phyloP scores from a whole-genome alignment of 768 basidiomycete species.

The Boletus patriciae region DNA sequence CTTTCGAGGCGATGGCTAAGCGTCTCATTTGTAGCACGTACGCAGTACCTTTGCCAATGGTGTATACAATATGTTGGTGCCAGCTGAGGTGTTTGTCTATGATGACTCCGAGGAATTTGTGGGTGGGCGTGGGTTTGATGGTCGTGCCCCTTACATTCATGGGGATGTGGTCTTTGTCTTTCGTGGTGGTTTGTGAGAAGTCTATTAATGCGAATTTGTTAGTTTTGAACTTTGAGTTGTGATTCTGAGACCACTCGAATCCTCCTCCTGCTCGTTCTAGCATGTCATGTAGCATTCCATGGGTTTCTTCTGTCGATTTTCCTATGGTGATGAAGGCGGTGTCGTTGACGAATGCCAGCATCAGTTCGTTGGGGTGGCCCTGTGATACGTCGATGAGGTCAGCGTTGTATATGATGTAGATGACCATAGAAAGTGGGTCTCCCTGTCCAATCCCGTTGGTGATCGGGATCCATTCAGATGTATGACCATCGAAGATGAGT shows the following conservation, averaged over 20 bases:
- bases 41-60: too few relatives aligned
- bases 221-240: slow-evolving; percentile 27
- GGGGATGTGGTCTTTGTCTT: too few relatives aligned
- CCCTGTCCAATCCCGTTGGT: slow-evolving; percentile 36
- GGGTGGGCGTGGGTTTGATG: too few relatives aligned
- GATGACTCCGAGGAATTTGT: too few relatives aligned
- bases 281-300: slow-evolving; percentile 23
- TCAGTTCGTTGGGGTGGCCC: slow-evolving; percentile 1
- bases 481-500: slow-evolving; percentile 24
- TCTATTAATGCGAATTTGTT: slow-evolving; percentile 22
- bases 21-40: too few relatives aligned
- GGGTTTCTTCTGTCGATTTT: slow-evolving; percentile 18
- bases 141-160: too few relatives aligned
- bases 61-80: too few relatives aligned
- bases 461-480: slow-evolving; percentile 12
- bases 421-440: slow-evolving; percentile 30
- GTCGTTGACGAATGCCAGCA: slow-evolving; percentile 36
- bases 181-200: neutral
- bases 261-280: slow-evolving; percentile 20
- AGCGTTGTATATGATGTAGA: slow-evolving; percentile 36
- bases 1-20: too few relatives aligned
- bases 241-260: slow-evolving; percentile 12
- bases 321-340: slow-evolving; percentile 26
- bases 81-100: too few relatives aligned
- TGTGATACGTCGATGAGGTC: slow-evolving; percentile 12